phyloP scores from a whole-genome alignment of 139 green algal genomes.

The Asterochloris erici region DNA sequence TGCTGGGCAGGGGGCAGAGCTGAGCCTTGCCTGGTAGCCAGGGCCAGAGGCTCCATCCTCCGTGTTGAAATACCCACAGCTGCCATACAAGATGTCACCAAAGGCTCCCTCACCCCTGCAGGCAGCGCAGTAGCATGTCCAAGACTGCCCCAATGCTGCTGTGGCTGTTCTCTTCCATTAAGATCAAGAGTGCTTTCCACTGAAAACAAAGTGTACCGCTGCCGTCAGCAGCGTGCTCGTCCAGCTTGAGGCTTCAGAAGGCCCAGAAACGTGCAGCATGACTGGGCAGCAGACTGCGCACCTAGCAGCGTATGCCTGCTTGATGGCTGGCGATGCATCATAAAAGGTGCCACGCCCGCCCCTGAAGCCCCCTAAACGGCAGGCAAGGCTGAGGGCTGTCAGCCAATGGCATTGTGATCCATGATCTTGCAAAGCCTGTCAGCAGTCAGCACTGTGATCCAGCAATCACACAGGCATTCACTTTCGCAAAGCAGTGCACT shows the following conservation, averaged over 20 bases:
- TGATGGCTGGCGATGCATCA: slow-evolving; percentile 1
- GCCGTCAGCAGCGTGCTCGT: background rate
- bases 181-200: background rate
- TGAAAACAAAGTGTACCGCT: background rate
- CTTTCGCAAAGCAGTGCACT: too few species aligned
- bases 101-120: slow-evolving; percentile 3
- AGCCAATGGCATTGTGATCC: too few species aligned
- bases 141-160: background rate
- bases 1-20: too few species aligned
- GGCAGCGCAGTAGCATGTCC: background rate
- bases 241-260: background rate
- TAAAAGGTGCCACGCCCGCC: slow-evolving; percentile 11
- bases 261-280: background rate
- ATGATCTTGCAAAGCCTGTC: too few species aligned
- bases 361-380: background rate
- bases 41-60: background rate
- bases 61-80: slow-evolving; percentile 12
- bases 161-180: background rate
- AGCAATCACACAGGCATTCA: too few species aligned
- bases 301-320: slow-evolving; percentile 10
- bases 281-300: background rate
- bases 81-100: slow-evolving; percentile 23
- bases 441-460: too few species aligned
- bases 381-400: too few species aligned
- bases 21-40: slow-evolving; percentile 1